phyloP scores from a whole-genome alignment of 768 basidiomycete genomes.

The Macrolepiota albuminosa region DNA sequence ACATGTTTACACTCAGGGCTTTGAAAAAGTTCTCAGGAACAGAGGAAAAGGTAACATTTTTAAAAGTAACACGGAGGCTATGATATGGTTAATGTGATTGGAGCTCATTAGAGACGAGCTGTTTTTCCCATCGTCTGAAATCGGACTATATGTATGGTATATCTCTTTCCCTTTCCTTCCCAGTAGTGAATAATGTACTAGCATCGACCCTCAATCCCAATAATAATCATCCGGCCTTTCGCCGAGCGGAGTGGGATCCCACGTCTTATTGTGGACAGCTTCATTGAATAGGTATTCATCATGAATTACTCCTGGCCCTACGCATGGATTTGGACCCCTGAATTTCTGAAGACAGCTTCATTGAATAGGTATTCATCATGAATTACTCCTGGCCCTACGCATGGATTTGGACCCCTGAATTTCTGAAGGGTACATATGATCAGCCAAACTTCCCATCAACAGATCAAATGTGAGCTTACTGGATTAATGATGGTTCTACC shows the following conservation, averaged over 20 bases:
- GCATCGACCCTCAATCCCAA: background rate
- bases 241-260: background rate
- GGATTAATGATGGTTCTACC: conserved; percentile 6
- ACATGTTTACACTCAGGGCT: too few species aligned
- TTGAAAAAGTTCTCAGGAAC: too few species aligned
- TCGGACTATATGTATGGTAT: background rate
- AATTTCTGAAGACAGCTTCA: conserved; percentile 4
- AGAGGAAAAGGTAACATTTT: too few species aligned
- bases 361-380: background rate
- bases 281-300: conserved; percentile 1
- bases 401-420: conserved; percentile 7
- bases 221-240: background rate
- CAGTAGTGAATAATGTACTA: background rate
- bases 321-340: conserved; percentile 5
- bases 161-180: background rate
- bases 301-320: background rate
- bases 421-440: background rate
- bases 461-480: background rate
- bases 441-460: background rate
- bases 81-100: background rate
- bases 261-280: background rate
- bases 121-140: background rate
- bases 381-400: background rate
- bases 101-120: background rate
- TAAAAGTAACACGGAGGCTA: too few species aligned